Conservation (phyloP, 352 stramenopile genomes). For the Phytophthora agathidicida region DNA sequence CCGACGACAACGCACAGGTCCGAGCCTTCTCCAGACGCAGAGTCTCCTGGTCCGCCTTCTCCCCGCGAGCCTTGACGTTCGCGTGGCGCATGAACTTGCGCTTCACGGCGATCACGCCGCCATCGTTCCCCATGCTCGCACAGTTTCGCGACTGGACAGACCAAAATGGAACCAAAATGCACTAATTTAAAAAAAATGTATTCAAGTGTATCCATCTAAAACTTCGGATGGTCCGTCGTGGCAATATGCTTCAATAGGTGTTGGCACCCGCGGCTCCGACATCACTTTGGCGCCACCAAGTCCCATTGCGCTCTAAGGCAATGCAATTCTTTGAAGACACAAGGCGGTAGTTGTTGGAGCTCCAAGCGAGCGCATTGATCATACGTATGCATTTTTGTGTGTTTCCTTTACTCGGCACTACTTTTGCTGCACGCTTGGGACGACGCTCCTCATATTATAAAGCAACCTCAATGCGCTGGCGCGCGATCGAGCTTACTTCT, state of each 20-base stretch:
- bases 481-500: conserved; percentile 44
- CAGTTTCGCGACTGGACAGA: neutral
- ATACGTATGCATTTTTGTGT: conserved; percentile 40
- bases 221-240: too few species aligned
- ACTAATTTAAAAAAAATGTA: too few species aligned
- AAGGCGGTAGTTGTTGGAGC: neutral
- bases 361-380: conserved; percentile 14
- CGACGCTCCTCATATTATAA: conserved; percentile 27
- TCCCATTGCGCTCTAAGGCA: too few species aligned
- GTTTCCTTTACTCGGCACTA: conserved; percentile 21
- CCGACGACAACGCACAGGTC: conserved; percentile 85
- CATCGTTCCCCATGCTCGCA: conserved; percentile 91
- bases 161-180: too few species aligned
- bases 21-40: conserved; percentile 61
- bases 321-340: too few species aligned
- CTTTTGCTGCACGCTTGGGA: conserved; percentile 7
- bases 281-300: too few species aligned
- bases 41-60: conserved; percentile 70
- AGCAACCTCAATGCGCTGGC: conserved; percentile 21
- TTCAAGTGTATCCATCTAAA: too few species aligned
- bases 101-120: conserved; percentile 94
- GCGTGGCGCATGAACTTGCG: conserved; percentile 93
- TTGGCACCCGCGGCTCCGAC: too few species aligned
- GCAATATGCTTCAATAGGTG: too few species aligned
- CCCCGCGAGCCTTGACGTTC: conserved; percentile 71